These are phyloP conservation scores for Alternaria gansuensis DNA, from an alignment of 2,329 filamentous ascomycete species.

Conservation along the genomic window DNA sequence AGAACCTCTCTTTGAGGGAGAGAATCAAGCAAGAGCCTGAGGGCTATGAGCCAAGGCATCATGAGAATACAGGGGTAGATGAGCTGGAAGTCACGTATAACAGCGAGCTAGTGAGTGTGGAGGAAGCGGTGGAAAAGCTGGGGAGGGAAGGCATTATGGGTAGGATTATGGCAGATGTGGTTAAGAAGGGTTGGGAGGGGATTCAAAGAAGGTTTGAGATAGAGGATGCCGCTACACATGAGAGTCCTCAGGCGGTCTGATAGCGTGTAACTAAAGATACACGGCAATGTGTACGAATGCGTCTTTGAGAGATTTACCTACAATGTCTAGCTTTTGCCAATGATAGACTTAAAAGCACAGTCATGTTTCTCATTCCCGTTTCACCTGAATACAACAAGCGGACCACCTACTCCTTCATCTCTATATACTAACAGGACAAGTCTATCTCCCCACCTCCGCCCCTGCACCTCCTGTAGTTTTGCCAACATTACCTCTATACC, in stretches of 20 bases:
- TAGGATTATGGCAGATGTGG: conserved; percentile 57
- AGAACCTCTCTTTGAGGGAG: conserved; percentile 48
- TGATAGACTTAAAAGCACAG: neutral
- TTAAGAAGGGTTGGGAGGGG: conserved; percentile 56
- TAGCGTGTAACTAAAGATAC: neutral
- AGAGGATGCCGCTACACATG: conserved; percentile 33
- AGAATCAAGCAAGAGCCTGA: conserved; percentile 53
- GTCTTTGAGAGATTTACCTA: neutral
- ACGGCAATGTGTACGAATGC: neutral
- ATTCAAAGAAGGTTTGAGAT: conserved; percentile 50
- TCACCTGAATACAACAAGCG: neutral
- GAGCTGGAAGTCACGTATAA: conserved; percentile 58
- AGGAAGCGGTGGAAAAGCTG: conserved; percentile 55
- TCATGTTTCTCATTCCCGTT: neutral
- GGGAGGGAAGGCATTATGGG: conserved; percentile 36
- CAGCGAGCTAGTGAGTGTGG: conserved; percentile 54
- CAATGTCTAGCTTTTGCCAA: neutral
- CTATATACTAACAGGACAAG: no score
- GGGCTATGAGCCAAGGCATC: conserved; percentile 57
- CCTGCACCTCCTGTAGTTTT: no score
- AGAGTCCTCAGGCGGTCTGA: conserved; percentile 34
- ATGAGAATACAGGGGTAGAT: conserved; percentile 60
- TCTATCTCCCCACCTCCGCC: no score
- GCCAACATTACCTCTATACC: no score
- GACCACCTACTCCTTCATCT: neutral